Evolutionary conservation across 495 filamentous ascomycete species (phyloP), one percentile per base, ranked within the genome.

Genomic region (Neohortaea acidophila): DNA sequence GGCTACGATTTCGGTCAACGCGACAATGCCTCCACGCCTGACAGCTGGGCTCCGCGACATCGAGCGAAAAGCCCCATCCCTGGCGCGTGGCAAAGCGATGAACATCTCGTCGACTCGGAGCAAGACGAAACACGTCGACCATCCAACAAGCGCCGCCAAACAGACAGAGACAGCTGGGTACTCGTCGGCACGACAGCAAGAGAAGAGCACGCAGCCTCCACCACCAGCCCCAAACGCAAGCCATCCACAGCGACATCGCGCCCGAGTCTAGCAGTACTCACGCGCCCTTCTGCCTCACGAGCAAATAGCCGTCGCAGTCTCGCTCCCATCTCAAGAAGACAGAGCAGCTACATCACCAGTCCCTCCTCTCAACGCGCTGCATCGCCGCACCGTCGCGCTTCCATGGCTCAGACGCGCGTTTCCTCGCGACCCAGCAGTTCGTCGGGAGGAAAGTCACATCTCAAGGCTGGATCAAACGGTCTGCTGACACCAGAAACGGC

Each of bases 111-210:
- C 24, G 49, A 53, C 9, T 49, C 48, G 24, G 49, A 58, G 21
- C 38, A 51, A 22, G 54, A 49, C 25, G 20, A 28, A 60, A 56
- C 44, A 39, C 42, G 38, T 40, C 38, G 50, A 48, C 39, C 62
- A 52, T 21, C 61, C 55, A 48, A 73, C 71, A 21, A 49, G 32
- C 41, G 69, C 59, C 7, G 77, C 75, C 37, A 64, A 73, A 28
- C 63, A 62, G 38, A 69, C 63, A 44, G 78, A 67, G 50, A 45
- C 5, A 38, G 32, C 50, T 92, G 83, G 83, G 77, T 92, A 8
- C 61, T 92, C 41, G 73, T 92, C n/a, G 67, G 67, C 27, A 57
- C 40, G 59, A 47, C 29, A 43, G n/a, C n/a, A n/a, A n/a, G n/a
- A n/a, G n/a, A n/a, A 42, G 29, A 51, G 45, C 32, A 5, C 42